A percentile compares a stretch with the other conserved stretches of the same genome.
phyloP scores from a whole-genome alignment of 768 basidiomycete genomes.

The Lactifluus echinatus region DNA sequence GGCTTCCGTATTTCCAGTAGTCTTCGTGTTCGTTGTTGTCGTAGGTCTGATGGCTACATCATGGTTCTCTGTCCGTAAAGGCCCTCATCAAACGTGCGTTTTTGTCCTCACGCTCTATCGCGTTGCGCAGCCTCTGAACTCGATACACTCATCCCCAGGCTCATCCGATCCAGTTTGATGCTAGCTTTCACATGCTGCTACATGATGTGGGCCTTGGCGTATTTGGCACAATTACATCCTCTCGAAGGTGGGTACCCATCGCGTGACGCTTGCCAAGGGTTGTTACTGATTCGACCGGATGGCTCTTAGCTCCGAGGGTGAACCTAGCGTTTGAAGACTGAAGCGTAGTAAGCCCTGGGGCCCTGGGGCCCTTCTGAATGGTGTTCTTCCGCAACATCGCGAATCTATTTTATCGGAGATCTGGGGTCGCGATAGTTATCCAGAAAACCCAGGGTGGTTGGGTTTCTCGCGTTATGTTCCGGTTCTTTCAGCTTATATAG shows the following conservation, averaged over 20 bases:
- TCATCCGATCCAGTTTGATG: constrained; percentile 72
- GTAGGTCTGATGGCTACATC: constrained; percentile 53
- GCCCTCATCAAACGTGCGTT: constrained; percentile 80
- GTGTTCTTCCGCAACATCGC: background rate
- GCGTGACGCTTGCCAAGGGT: background rate
- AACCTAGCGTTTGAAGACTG: constrained; percentile 19
- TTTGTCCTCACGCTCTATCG: background rate
- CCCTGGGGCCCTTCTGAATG: constrained; percentile 13
- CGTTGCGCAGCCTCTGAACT: background rate
- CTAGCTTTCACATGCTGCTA: constrained; percentile 79
- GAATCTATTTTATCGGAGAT: background rate
- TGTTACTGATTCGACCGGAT: background rate
- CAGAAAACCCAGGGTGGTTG: background rate
- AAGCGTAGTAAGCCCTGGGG: background rate
- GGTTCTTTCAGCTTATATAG: background rate
- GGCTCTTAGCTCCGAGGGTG: constrained; percentile 15
- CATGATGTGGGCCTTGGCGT: constrained; percentile 97
- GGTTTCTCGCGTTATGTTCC: background rate
- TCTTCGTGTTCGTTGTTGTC: constrained; percentile 58
- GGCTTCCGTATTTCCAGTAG: constrained; percentile 62
- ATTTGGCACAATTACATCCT: constrained; percentile 88
- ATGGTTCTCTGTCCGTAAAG: constrained; percentile 73
- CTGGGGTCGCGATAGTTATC: background rate
- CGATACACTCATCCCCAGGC: constrained; percentile 34
- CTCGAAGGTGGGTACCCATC: no score